Evolutionary conservation across 192 early-diverging fungal genomes (phyloP), one percentile per base, ranked within the genome.

Genomic region (Phycomyces blakesleeanus): DNA sequence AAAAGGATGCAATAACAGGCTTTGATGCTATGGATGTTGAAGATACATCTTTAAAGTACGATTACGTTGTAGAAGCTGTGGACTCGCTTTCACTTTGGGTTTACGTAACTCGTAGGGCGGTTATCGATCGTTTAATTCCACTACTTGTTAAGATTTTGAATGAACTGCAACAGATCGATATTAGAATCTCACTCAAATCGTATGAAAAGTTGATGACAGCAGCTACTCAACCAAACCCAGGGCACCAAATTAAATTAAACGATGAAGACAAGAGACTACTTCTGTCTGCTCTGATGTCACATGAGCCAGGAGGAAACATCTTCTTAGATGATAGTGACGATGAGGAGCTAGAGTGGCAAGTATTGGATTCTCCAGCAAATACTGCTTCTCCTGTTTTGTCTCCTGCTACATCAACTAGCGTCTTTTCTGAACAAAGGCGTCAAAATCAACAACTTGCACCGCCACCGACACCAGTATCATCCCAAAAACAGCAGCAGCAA

Each of bases 41-140:
- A 3, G 51, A 52, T 24, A 25, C 25, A 20, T 9, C 1, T 40
- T 49, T 18, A 22, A 34, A 41, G 0, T 66, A 51, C 27, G 64
- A 66, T 16, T 2, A 20, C 14, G 50, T 69, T 12, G 57, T 29
- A 40, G 12, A 56, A 15, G 27, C 50, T 0, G 26, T 63, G 20
- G 61, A 75, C 42, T 38, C 64, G 27, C 25, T 75, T 18, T 75
- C 73, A 25, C 34, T 56, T 1, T 75, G 73, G 73, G 63, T 70
- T 22, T 70, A 61, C 27, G 73, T 69, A 3, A 75, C 62, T 12
- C 59, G 68, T 6, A 22, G 49, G 2, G 53, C 59, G 3, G 40
- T 75, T 37, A 39, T 75, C 15, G 55, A 27, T 6, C 44, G 51
- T 14, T 34, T 75, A 7, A 42, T 75, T 5, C 68, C 67, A 12